Evolutionary conservation across 495 filamentous ascomycete species (phyloP), one percentile per base, ranked within the genome.

Genomic region (Penicillium dipodomyicola): DNA sequence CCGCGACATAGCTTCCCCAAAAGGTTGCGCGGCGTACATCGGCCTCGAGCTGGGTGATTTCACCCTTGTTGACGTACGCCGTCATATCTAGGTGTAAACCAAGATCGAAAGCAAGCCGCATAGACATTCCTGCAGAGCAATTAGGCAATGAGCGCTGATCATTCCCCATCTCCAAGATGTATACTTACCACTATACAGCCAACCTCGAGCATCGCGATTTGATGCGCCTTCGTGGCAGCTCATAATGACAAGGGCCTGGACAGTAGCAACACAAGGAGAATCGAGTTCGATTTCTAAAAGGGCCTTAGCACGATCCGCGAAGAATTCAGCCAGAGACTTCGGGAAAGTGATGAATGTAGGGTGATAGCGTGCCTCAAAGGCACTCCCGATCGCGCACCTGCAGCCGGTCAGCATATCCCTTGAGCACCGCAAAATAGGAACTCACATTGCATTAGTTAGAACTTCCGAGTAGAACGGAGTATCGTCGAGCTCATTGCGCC

Each of bases 1-100:
- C 77, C 30, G 76, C 74, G 22, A 73, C 65, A 59, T 78, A 82
- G n/a, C 72, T 77, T 12, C 76, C 79, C 79, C 79, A 80, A 46
- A 82, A 82, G 7, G 72, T 64, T 11, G 74, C 65, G 15, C 72
- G 64, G 14, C 79, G 72, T 19, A 80, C 69, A 52, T 77, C 68
- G 9, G 77, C 77, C 55, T 80, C 78, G 9, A 68, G 60, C 1
- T 65, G 55, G 46, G 69, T 77, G 43, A 80, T 75, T 23, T 73
- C 67, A 8, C 77, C 75, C 47, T 66, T 69, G 41, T 71, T 64
- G 20, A 80, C 74, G 49, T 80, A 80, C 0, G 72, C 61, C 4
- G 71, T 74, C 69, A 75, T 78, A 49, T 82, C 77, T 27, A 79
- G 33, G 58, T 82, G 78, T 22, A 82, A 47, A 2, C 75, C 79